Evolutionary conservation across 768 basidiomycete genomes (phyloP), one percentile per base, ranked within the genome.

Genomic region (Rhodocollybia butyracea): DNA sequence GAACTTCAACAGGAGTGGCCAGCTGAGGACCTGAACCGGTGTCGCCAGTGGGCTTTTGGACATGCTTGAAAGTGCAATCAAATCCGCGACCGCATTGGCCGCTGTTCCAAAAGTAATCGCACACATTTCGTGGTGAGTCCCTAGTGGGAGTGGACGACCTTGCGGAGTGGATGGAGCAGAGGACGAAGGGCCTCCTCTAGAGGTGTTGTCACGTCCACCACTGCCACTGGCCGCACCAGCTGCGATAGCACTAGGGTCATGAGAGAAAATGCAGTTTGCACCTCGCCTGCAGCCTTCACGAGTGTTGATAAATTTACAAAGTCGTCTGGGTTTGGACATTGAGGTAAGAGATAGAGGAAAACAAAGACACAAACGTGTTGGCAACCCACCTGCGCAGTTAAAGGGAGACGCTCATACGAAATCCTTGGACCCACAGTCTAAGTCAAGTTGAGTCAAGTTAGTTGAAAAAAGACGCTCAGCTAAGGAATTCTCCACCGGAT

Each of bases 81-180:
- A 55, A 55, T 46, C 54, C 54, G 13, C 5, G 64, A 55, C 15
- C 51, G 58, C 57, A 70, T 47, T 32, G 30, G 27, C 56, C 52
- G 7, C 43, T 55, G 6, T 26, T 46, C 54, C 54, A 55, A 38
- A 21, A 66, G 48, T 26, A 59, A 40, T 22, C 46, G 42, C 32
- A 62, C 12, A 38, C 43, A 21, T 39, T 39, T 13, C 41, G 30
- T 11, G 54, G 54, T 29, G 39, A 11, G 39, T 40, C 21, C 7
- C 17, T 40, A n/a, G 17, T 17, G 17, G 12, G 3, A n/a, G 10
- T 13, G 12, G 39, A 40, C 39, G 39, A n/a, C 29, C 32, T 10
- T 34, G n/a, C 4, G 15, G 47, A 19, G 17, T 10, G 13, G n/a
- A 19, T 19, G 47, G 19, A 5, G 29, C 29, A 31, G 27, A 31